Conservation (phyloP, 176 grass and related monocot genomes). For the Microstegium vimineum region DNA sequence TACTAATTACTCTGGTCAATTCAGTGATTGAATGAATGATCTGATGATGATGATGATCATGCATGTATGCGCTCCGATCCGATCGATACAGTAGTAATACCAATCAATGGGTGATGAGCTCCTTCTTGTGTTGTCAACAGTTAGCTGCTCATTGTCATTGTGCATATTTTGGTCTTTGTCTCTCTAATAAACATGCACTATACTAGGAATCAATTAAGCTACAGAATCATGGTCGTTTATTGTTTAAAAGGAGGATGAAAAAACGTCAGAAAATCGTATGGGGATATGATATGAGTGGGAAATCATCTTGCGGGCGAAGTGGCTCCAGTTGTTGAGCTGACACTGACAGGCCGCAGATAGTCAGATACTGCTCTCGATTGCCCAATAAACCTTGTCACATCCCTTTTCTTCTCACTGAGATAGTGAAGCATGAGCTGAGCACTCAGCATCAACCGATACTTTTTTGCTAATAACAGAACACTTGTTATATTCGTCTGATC, state of each 20-base stretch:
- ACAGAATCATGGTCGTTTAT: neutral
- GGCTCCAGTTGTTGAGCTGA: neutral
- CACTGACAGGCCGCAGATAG: constrained; percentile 5
- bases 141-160: neutral
- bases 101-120: neutral
- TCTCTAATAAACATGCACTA: neutral
- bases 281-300: neutral
- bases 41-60: neutral
- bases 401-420: neutral
- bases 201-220: neutral
- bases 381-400: neutral
- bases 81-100: neutral
- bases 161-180: neutral
- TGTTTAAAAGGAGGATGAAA: neutral
- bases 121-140: neutral
- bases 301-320: neutral
- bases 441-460: neutral
- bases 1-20: neutral
- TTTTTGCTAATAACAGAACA: neutral
- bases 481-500: neutral
- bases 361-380: neutral
- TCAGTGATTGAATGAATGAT: neutral
- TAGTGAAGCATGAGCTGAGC: neutral
- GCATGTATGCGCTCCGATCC: neutral
- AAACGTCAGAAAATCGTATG: neutral